Evolutionary conservation across 495 filamentous ascomycete genomes (phyloP).

Genomic region (Trypethelium eluteriae): DNA sequence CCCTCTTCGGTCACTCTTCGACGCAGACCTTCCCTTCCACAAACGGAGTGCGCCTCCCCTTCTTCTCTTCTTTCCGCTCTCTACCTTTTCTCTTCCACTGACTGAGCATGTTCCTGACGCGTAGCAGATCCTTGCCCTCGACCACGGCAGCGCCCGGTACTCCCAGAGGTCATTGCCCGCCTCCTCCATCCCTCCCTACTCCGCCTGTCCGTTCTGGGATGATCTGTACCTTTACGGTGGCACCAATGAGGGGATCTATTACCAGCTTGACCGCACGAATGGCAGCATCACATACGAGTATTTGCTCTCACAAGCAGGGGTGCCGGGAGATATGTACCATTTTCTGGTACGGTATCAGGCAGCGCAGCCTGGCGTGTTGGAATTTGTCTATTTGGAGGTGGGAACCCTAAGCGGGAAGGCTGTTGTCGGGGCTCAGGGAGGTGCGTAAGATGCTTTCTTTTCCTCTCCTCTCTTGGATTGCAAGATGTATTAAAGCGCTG

Average conservation of each 20-base stretch:
- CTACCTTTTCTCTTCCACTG: not conserved
- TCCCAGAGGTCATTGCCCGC: conserved; percentile 11
- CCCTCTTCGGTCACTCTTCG: conserved; percentile 15
- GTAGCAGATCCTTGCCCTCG: conserved; percentile 14
- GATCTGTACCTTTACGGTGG: conserved; percentile 20
- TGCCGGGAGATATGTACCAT: conserved; percentile 15
- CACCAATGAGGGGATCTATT: conserved; percentile 21
- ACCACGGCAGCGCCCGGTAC: conserved; percentile 19
- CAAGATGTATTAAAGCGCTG: not conserved
- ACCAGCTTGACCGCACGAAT: conserved; percentile 16
- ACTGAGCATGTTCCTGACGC: conserved; percentile 13
- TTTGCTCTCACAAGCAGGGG: conserved; percentile 10
- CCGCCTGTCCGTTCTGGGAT: conserved; percentile 20
- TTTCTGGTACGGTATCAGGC: conserved; percentile 20
- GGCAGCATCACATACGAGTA: conserved; percentile 22
- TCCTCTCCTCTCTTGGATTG: not conserved
- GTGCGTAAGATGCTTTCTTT: conserved; percentile 18
- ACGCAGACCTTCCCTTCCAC: conserved; percentile 18
- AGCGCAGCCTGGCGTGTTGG: conserved; percentile 13
- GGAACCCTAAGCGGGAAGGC: conserved; percentile 15
- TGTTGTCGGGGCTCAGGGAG: conserved; percentile 22
- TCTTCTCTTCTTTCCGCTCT: not conserved
- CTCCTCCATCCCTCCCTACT: conserved; percentile 21
- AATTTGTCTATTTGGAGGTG: conserved; percentile 19
- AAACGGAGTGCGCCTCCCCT: conserved; percentile 18